phyloP scores from a whole-genome alignment of 2,329 filamentous ascomycete genomes.

The Fusarium mexicanum region DNA sequence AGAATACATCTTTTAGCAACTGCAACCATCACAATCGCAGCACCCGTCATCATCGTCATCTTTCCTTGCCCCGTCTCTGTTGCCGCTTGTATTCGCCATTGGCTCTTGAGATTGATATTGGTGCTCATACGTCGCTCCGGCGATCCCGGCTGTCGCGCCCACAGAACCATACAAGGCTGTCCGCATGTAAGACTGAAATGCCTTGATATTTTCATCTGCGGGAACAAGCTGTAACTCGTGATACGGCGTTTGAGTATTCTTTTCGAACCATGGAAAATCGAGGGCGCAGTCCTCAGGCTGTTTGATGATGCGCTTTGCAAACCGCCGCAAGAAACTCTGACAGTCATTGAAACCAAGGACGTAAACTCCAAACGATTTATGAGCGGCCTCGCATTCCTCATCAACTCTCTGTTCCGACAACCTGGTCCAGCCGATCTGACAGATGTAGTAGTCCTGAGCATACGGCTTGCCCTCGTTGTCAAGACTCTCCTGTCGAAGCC shows the following conservation, averaged over 20 bases:
- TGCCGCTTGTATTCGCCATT: neutral
- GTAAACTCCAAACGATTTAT: accelerated
- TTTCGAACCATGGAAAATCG: neutral
- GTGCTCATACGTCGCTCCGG: neutral
- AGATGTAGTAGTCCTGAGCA: neutral
- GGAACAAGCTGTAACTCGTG: neutral
- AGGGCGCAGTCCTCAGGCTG: neutral
- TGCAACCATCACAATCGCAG: neutral
- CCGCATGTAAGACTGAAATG: accelerated
- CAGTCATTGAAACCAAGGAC: neutral
- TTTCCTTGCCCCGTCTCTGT: accelerated
- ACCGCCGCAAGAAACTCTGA: neutral
- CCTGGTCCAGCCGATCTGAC: neutral
- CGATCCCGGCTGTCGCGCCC: neutral
- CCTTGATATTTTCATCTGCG: neutral
- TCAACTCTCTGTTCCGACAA: accelerated
- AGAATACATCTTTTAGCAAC: neutral
- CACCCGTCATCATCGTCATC: neutral
- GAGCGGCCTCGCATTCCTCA: accelerated
- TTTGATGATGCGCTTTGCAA: neutral
- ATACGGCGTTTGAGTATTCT: accelerated
- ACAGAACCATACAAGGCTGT: neutral
- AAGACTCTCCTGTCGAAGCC: neutral
- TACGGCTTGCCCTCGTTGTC: neutral
- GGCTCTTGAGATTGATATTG: neutral